Evolutionary conservation across 2,329 filamentous ascomycete genomes (phyloP).

Genomic region (Fusarium sp.): DNA sequence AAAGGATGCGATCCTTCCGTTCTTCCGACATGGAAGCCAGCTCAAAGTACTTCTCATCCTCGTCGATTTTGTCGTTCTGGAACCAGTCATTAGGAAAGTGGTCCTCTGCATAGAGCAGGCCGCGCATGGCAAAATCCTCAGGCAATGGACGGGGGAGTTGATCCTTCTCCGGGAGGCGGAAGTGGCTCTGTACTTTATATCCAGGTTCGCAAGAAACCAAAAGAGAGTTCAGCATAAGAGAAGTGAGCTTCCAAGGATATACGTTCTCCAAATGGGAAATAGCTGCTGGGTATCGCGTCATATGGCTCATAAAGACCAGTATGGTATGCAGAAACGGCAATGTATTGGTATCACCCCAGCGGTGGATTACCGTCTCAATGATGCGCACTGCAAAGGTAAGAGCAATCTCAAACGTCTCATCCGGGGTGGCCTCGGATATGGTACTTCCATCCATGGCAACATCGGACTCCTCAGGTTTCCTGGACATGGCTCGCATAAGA

Average conservation of each 20-base stretch:
- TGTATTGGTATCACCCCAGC: slow-evolving; percentile 71
- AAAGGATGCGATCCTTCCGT: slow-evolving; percentile 73
- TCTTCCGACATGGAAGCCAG: slow-evolving; percentile 70
- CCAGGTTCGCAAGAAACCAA: slow-evolving; percentile 49
- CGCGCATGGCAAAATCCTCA: slow-evolving; percentile 78
- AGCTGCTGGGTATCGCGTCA: slow-evolving; percentile 60
- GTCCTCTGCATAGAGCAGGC: slow-evolving; percentile 71
- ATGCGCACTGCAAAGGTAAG: slow-evolving; percentile 61
- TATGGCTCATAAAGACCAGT: slow-evolving; percentile 70
- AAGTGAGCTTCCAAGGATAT: slow-evolving; percentile 68
- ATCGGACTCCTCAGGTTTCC: slow-evolving; percentile 50
- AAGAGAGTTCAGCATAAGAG: slow-evolving; percentile 58
- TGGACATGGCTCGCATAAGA: slow-evolving; percentile 60
- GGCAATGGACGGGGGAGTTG: slow-evolving; percentile 70
- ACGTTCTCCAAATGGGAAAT: slow-evolving; percentile 61
- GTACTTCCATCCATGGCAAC: slow-evolving; percentile 44
- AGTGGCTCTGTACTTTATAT: slow-evolving; percentile 60
- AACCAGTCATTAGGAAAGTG: slow-evolving; percentile 76
- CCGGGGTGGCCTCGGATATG: slow-evolving; percentile 44
- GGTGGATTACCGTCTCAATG: slow-evolving; percentile 63
- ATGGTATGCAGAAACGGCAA: slow-evolving; percentile 75
- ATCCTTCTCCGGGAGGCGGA: slow-evolving; percentile 64
- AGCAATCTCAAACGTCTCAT: slow-evolving; percentile 55
- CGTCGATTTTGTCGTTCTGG: slow-evolving; percentile 69
- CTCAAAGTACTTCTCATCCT: slow-evolving; percentile 78